Base-by-base conservation (phyloP, 1,284 basidiomycete genomes). In the Cryptococcus sp. region DNA sequence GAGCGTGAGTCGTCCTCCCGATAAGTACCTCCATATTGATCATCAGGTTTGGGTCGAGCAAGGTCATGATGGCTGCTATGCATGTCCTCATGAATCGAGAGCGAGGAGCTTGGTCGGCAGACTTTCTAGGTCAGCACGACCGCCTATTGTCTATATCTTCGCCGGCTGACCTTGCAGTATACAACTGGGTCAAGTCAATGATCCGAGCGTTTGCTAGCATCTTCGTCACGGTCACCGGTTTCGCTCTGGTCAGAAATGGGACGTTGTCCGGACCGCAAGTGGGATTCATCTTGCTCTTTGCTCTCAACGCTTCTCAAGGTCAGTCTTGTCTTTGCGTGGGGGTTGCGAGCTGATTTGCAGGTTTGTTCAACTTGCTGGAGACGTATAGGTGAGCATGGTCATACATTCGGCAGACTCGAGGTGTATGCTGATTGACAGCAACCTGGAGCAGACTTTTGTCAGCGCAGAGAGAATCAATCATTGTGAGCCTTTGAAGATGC, bases 261-360 rank as follows among this genome's bases (percentile, higher is more conserved):
- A 55, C 66, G 43, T 54, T 75, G n/a, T 59, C 66, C 5, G 66
- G 74, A 0, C 59, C 75, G 2, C 56, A 72, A 34, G 74, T 75
- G 0, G 76, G 75, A 2, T 74, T 77, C 59, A 67, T 74, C 4
- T 57, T 77, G 16, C 62, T 66, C 0, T 77, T 75, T 47, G 73
- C 73, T 0, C 55, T 73, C 21, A 58, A 59, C 28, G 63, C 72
- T 16, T 70, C 69, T 3, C 56, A 55, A 22, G 66, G 72, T 58
- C 50, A 59, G 63, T 52, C 9, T 21, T 32, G 1, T 37, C n/a
- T n/a, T n/a, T 10, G 9, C 18, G 33, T 32, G 14, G 26, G 25
- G 6, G 18, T 18, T 18, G 18, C 19, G 12, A 10, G 33, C 39
- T 53, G 41, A 45, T 42, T 28, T 26, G 23, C 31, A 65, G 65